Evolutionary conservation across 2,329 filamentous ascomycete species (phyloP), one percentile per base, ranked within the genome.

Genomic region (Diaporthe humulicola): DNA sequence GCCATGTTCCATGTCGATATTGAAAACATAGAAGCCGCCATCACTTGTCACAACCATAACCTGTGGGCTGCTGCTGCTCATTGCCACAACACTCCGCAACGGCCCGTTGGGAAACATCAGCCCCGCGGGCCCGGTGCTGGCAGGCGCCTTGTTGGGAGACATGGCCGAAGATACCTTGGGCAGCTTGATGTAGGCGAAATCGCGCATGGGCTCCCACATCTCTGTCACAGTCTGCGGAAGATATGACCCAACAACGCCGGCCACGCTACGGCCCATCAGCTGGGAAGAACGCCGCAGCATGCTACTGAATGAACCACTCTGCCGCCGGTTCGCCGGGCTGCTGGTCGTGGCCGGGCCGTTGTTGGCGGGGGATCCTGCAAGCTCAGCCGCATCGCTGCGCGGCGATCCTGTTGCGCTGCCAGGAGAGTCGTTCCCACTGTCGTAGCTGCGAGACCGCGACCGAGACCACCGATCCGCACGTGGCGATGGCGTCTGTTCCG

Each of bases 21-120:
- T 96, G 84, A 96, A 99, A 40, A 98, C 93, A 79, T 97, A 98
- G 81, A 98, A 98, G 33, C 93, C 93, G 14, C 97, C 97, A 82
- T 99, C 97, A 79, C 94, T 98, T 0, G 97, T 99, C 19, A 98
- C 96, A 0, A 98, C 95, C 96, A 99, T 98, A 66, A 99, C 94
- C 80, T 98, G 96, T 0, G 97, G 97, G 36, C 94, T 96, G 81
- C 93, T 98, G 80, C 93, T 97, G 82, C 95, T 98, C 93, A 99
- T 97, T 12, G 97, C 96, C 57, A 99, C 97, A n/a, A 99, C 96
- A 78, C 95, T 98, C 78, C 94, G 89, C 54, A 98, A 84, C 0
- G 94, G 92, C 88, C 87, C n/a, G 81, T 81, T 48, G 77, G 79
- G 19, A 75, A 79, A 64, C 33, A 58, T 71, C 9, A 58, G 45